Base-by-base conservation (phyloP, 345 rosid genomes). In the Linum usitatissimum region DNA sequence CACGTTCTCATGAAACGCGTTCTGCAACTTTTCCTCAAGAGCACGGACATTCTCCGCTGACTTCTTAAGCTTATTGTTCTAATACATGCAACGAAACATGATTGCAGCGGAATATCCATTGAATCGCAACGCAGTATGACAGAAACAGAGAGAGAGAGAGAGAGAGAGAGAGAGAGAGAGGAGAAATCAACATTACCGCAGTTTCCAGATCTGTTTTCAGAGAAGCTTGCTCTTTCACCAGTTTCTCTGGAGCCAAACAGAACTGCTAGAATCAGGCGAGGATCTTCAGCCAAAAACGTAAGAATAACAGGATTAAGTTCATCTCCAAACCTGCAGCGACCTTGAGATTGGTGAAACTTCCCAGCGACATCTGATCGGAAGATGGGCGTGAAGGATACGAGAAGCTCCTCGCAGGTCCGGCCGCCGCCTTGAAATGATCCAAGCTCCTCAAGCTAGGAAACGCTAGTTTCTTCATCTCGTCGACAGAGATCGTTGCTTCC, bases 161-260 rank as follows among this genome's bases (percentile, higher is more conserved):
- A 18, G 5, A 38, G 17, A 51, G 62, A 69, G 53, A 51, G n/a
- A 45, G 28, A 2, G 28, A 36, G 54, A 51, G n/a, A 53, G 36
- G 45, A 34, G 30, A 56, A 64, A 12, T 23, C 55, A 17, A 19
- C 23, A 66, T 45, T 83, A 93, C 96, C 88, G 94, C 94, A 84
- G 87, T 62, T 65, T 90, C 99, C 48, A 93, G 88, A 66, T 87
- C 91, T 3, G 85, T 77, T 72, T 82, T 87, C 75, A 83, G 85
- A 2, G 99, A 74, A 34, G 92, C 94, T 69, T 93, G 99, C 67
- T 90, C 97, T 67, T 90, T 87, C 71, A 90, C 84, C 82, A 90
- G 58, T 68, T 87, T 90, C 73, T 87, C 99, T 93, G 76, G 53
- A 68, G 67, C 64, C 66, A 68, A 75, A 62, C 60, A 31, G 31